Base-by-base conservation (phyloP, 345 rosid species). In the Crucihimalaya himalaica region DNA sequence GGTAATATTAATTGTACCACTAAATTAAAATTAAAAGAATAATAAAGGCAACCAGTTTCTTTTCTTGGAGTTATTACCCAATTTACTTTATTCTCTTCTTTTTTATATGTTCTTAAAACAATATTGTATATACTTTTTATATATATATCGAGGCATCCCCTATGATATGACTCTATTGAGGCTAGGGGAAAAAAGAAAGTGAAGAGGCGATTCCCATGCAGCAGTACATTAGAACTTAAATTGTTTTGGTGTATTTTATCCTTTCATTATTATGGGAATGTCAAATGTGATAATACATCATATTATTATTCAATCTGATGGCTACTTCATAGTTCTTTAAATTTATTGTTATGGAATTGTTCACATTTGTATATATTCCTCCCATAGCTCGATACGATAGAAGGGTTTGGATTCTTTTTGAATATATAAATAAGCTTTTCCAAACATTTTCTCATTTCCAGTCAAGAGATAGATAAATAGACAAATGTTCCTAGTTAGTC, bases 171-270 rank as follows among this genome's bases (percentile, higher is more conserved):
- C 4, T 18, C 52, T 51, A 37, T 25, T 59, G 34, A 61, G 23
- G 52, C 42, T 51, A 20, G 20, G n/a, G 28, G 1, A 29, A 19
- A 6, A 58, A 21, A 56, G 25, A 63, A 53, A 14, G 37, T 16
- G 25, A 28, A 42, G 53, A 50, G 74, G 55, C 55, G 56, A 60
- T 75, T 55, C 68, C 78, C 73, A 68, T 75, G 79, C 79, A 74
- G 13, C 31, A 6, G 5, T 70, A 58, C 47, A 56, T 63, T 53
- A 56, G 48, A 32, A 14, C 63, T 57, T 10, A 11, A 58, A 53
- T 2, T 4, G 40, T 56, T 31, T 47, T 47, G 40, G 14, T 37
- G 40, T 16, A 0, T 46, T 46, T 0, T n/a, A 6, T n/a, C 5
- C 1, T 45, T 34, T 18, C 27, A 16, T 34, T 34, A 16, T 28